Percentiles rank a stretch among this genome's conserved stretches.
phyloP scores from a whole-genome alignment of 192 early-diverging fungal species.

The Geranomyces michiganensis region DNA sequence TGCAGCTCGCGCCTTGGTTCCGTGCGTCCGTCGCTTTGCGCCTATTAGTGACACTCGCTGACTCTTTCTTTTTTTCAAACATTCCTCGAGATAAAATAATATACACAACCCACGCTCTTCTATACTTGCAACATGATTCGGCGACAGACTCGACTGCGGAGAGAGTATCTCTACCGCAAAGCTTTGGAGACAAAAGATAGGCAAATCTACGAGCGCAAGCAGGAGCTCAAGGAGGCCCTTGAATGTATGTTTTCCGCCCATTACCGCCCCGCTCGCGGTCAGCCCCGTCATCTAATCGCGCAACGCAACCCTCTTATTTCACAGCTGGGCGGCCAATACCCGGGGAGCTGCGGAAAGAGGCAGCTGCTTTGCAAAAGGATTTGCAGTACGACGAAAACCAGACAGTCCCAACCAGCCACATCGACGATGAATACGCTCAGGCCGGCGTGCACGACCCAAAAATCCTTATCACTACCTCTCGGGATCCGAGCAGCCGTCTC shows the following conservation, averaged over 20 bases:
- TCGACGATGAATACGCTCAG: conserved; percentile 96
- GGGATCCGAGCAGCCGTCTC: conserved; percentile 89
- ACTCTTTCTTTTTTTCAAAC: no score
- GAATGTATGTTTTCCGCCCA: conserved; percentile 50
- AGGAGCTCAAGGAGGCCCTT: conserved; percentile 89
- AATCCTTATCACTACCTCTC: conserved; percentile 93
- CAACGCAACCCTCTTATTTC: no score
- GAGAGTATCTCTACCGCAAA: conserved; percentile 98
- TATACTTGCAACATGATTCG: conserved; percentile 62
- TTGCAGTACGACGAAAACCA: conserved; percentile 90
- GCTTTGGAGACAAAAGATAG: conserved; percentile 91
- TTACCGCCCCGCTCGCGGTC: background rate
- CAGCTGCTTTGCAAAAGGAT: conserved; percentile 71
- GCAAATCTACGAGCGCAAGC: conserved; percentile 91
- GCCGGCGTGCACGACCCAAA: conserved; percentile 95
- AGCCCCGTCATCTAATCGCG: background rate
- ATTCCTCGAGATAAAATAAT: no score
- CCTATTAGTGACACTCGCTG: no score
- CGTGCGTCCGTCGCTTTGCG: no score
- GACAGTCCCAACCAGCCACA: conserved; percentile 72
- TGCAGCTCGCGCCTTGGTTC: no score
- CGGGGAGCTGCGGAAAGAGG: conserved; percentile 81
- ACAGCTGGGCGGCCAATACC: conserved; percentile 86
- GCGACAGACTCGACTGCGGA: conserved; percentile 81
- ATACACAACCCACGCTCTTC: no score